These are phyloP conservation scores for Capsicum chinense DNA, from an alignment of 257 asterid species.

Conservation along the genomic window DNA sequence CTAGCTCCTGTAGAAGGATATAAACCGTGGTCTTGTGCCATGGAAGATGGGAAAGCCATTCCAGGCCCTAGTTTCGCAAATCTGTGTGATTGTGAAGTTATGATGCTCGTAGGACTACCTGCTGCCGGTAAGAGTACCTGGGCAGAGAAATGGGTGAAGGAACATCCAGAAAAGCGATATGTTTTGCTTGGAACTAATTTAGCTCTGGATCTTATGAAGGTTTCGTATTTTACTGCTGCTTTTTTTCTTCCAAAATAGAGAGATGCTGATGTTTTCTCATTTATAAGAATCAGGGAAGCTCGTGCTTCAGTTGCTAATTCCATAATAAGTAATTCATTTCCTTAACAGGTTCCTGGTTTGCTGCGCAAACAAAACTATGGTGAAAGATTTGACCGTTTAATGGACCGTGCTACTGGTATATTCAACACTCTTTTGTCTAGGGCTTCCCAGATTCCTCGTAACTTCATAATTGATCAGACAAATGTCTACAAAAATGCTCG, in stretches of 20 bases:
- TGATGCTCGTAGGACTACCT: slow-evolving; percentile 74
- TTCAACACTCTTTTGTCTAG: slow-evolving; percentile 57
- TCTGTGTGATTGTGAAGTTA: slow-evolving; percentile 51
- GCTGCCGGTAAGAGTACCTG: slow-evolving; percentile 73
- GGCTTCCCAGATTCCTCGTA: slow-evolving; percentile 63
- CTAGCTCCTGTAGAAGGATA: slow-evolving; percentile 52
- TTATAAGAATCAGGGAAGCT: neutral
- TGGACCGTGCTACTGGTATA: slow-evolving; percentile 60
- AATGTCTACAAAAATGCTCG: slow-evolving; percentile 63
- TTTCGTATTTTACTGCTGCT: slow-evolving; percentile 21
- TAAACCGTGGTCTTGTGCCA: slow-evolving; percentile 57
- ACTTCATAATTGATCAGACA: slow-evolving; percentile 67
- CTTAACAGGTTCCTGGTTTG: slow-evolving; percentile 57
- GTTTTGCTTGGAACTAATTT: slow-evolving; percentile 61
- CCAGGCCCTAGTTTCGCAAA: slow-evolving; percentile 50
- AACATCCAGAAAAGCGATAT: slow-evolving; percentile 66
- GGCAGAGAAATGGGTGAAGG: slow-evolving; percentile 62
- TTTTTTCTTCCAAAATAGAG: slow-evolving; percentile 11
- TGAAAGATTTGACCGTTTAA: slow-evolving; percentile 48
- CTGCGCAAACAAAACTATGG: slow-evolving; percentile 46
- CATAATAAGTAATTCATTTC: neutral
- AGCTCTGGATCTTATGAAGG: slow-evolving; percentile 68
- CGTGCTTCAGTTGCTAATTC: slow-evolving; percentile 7
- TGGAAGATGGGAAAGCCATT: slow-evolving; percentile 48
- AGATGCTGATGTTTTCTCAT: slow-evolving; percentile 11